These are phyloP conservation scores for Phellinidium pouzarii DNA, from an alignment of 1,284 basidiomycete genomes.

Conservation along the genomic window DNA sequence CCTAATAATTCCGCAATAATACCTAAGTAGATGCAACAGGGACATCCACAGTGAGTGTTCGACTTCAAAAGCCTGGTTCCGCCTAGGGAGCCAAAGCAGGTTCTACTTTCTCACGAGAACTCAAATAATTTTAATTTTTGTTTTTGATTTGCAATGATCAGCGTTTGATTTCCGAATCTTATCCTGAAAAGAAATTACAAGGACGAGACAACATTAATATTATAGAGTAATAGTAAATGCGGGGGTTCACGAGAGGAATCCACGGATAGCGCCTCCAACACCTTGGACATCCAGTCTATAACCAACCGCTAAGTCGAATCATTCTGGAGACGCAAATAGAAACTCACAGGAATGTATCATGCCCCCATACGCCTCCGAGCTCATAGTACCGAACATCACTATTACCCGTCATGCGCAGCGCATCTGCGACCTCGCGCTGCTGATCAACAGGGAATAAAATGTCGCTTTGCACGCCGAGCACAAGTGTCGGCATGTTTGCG, in stretches of 20 bases:
- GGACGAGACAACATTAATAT: neutral
- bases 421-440: slow-evolving; percentile 92
- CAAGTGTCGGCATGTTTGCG: slow-evolving; percentile 71
- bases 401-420: slow-evolving; percentile 86
- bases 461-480: slow-evolving; percentile 95
- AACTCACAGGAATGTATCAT: slow-evolving; percentile 85
- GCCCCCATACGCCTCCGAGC: slow-evolving; percentile 96
- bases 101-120: slow-evolving; percentile 1
- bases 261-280: slow-evolving; percentile 73
- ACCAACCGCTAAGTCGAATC: neutral
- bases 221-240: neutral
- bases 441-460: slow-evolving; percentile 97
- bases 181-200: neutral
- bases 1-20: neutral
- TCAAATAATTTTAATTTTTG: neutral
- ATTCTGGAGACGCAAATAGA: slow-evolving; percentile 17
- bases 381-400: slow-evolving; percentile 91
- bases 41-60: slow-evolving; percentile 12
- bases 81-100: neutral
- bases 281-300: slow-evolving; percentile 64
- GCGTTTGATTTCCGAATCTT: neutral
- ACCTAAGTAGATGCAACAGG: slow-evolving; percentile 17
- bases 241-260: slow-evolving; percentile 58
- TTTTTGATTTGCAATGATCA: neutral
- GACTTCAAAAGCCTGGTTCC: neutral